These are phyloP conservation scores for Penstemon newberryi DNA, from an alignment of 257 asterid species.

Conservation along the genomic window DNA sequence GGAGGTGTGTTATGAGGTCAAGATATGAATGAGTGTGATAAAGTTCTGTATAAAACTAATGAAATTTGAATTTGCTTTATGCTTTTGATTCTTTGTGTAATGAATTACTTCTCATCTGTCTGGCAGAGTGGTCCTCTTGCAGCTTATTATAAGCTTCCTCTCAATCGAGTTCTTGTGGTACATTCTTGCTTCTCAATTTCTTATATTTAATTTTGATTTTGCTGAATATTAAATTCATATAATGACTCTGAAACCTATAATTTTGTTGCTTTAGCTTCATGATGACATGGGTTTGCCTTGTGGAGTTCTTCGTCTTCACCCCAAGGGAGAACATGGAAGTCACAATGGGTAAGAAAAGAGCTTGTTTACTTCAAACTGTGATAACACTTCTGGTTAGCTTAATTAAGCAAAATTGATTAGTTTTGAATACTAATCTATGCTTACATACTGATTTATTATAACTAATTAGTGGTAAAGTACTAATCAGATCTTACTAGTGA, in stretches of 20 bases:
- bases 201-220: constrained; percentile 13
- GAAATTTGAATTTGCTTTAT: too few species aligned
- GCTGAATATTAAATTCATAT: constrained; percentile 4
- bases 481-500: too few species aligned
- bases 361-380: neutral
- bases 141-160: constrained; percentile 95
- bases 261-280: constrained; percentile 56
- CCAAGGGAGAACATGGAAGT: constrained; percentile 72
- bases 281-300: constrained; percentile 96
- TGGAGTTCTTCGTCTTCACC: constrained; percentile 91
- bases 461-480: too few species aligned
- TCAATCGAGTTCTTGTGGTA: constrained; percentile 90
- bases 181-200: constrained; percentile 3
- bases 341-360: constrained; percentile 74
- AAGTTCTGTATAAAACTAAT: too few species aligned
- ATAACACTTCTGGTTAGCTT: too few species aligned
- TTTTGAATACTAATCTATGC: too few species aligned
- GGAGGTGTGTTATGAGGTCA: too few species aligned
- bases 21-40: too few species aligned
- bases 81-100: neutral
- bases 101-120: constrained; percentile 21
- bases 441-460: too few species aligned
- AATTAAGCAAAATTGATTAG: too few species aligned
- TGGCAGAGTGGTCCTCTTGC: constrained; percentile 92
- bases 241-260: constrained; percentile 2